Evolutionary conservation across 1,284 basidiomycete species (phyloP).

Genomic region (Clitocybe nebularis): DNA sequence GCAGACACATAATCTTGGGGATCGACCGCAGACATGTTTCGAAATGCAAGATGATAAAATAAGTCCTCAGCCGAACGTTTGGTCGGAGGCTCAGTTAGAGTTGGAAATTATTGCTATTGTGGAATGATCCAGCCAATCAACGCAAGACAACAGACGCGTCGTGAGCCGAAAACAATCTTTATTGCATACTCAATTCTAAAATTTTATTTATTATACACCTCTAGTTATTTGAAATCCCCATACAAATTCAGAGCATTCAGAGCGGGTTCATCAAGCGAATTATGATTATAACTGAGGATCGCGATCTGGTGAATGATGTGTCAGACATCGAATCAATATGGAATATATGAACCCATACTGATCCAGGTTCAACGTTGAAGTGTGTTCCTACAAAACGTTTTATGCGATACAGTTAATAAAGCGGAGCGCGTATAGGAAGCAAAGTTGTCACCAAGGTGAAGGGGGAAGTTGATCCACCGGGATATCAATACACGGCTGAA

Average conservation of each 20-base stretch:
- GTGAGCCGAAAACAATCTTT: slow-evolving; percentile 8
- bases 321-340: slow-evolving; percentile 2
- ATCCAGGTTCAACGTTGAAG: slow-evolving; percentile 79
- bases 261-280: slow-evolving; percentile 70
- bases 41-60: slow-evolving; percentile 22
- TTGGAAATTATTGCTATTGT: slow-evolving; percentile 3
- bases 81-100: slow-evolving; percentile 7
- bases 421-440: slow-evolving; percentile 1
- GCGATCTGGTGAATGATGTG: slow-evolving; percentile 44
- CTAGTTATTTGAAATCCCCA: slow-evolving; percentile 34
- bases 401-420: slow-evolving; percentile 7
- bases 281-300: slow-evolving; percentile 74
- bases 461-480: slow-evolving; percentile 72
- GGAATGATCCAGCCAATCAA: slow-evolving; percentile 20
- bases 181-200: slow-evolving; percentile 1
- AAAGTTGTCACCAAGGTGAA: slow-evolving; percentile 53
- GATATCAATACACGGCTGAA: slow-evolving; percentile 83
- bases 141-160: slow-evolving; percentile 30
- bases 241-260: slow-evolving; percentile 73
- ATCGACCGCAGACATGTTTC: slow-evolving; percentile 46
- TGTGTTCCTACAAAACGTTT: slow-evolving; percentile 59
- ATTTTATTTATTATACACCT: background rate
- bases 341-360: slow-evolving; percentile 43
- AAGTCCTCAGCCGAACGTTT: slow-evolving; percentile 7
- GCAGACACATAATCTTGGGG: slow-evolving; percentile 24